Base-by-base conservation (phyloP, 1,284 basidiomycete genomes). In the Papiliotrema flavescens region DNA sequence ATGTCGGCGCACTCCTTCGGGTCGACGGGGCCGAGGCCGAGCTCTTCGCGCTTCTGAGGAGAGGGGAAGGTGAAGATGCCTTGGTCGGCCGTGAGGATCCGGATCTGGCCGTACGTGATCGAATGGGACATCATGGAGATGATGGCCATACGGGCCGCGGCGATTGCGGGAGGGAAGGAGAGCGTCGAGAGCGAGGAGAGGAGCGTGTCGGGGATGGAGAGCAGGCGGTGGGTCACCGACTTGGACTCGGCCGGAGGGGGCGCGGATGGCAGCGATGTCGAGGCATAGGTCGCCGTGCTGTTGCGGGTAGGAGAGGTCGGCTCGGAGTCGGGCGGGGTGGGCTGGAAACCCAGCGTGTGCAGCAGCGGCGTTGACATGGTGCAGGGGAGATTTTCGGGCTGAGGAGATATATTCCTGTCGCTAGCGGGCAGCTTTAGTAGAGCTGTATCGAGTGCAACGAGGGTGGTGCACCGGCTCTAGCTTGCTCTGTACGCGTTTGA, bases 61-160 rank as follows among this genome's bases (percentile, higher is more conserved):
- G 51, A 52, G 15, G 81, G 80, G 61, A 84, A 84, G 19, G 74
- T 71, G 63, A 82, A 82, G 45, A 81, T 76, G 35, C 79, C 58
- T 13, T 59, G 55, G 15, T 62, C 53, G 2, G 65, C 47, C 1
- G 65, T 71, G 36, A 68, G 51, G 41, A 74, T 60, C n/a, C 61
- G 50, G 13, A 85, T 76, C 43, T 81, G 76, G 3, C 84, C 83
- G 24, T 75, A 62, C 3, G 70, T 69, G 47, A 84, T 82, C 9
- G 58, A 56, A 24, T 59, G 56, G 14, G 42, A 42, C 64, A 67
- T 65, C 62, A 64, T 64, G 19, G 55, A 49, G 17, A 66, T 24
- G 48, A 69, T 66, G 13, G 60, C 66, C 47, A 60, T 51, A 20
- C 57, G 49, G 1, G 61, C 60, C 24, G 55, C 58, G 15, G 55